phyloP scores from a whole-genome alignment of 2,329 filamentous ascomycete species.

The Colletotrichum sublineola region DNA sequence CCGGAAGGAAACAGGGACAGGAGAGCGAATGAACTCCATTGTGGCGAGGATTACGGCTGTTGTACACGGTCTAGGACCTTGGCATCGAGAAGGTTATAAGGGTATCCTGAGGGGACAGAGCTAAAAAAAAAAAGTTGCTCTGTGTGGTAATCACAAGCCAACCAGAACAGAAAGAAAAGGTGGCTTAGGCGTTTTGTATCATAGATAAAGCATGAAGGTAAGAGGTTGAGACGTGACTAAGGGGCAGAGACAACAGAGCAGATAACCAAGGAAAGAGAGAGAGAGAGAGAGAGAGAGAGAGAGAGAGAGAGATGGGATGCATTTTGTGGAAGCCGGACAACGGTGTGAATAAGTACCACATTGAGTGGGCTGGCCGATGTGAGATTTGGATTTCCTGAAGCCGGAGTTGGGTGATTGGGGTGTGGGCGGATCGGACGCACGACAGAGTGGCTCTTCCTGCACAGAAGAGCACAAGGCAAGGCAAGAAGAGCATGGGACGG shows the following conservation, averaged over 20 bases:
- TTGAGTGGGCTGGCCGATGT: conserved; percentile 18
- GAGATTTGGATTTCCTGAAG: conserved; percentile 36
- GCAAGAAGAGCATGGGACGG: conserved; percentile 7
- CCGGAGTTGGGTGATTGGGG: conserved; percentile 34
- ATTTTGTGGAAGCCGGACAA: conserved; percentile 4
- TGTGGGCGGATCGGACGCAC: conserved; percentile 35
- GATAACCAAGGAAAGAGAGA: background rate
- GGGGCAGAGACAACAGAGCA: background rate
- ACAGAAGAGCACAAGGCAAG: conserved; percentile 11
- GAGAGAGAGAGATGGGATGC: background rate
- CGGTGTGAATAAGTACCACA: conserved; percentile 30
- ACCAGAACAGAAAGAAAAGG: background rate
- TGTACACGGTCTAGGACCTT: background rate
- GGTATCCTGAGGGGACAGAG: too few species aligned
- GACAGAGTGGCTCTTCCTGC: conserved; percentile 18
- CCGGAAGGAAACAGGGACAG: conserved; percentile 9
- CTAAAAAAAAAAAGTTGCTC: background rate
- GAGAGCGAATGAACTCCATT: conserved; percentile 24
- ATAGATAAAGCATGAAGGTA: background rate
- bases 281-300: background rate
- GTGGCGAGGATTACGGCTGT: background rate
- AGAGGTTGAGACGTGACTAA: background rate
- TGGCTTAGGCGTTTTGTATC: background rate
- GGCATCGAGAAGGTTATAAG: background rate
- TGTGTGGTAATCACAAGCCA: conserved; percentile 17